Evolutionary conservation across 108 stramenopile species (phyloP), one percentile per base, ranked within the genome.

Genomic region (Skeletonema costatum): DNA sequence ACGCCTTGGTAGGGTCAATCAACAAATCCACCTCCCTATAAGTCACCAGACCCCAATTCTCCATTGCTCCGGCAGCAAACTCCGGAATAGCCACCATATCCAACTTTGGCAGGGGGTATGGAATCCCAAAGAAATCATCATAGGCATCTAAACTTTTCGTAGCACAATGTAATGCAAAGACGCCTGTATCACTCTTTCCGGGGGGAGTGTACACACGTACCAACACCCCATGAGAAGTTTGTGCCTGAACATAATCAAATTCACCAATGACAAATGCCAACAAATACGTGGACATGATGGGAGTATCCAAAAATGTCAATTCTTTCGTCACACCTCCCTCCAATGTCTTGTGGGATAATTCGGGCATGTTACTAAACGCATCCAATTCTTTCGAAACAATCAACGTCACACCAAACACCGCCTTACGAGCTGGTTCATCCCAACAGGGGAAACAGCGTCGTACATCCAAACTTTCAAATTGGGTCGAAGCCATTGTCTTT

Each of bases 381-480:
- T 92, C 88, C 65, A 98, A 77, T 21, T 90, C 70, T 48, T 75
- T 67, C 25, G 97, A 93, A 1, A 97, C 86, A 13, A 84, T 79
- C 68, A 97, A 73, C 0, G 97, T 92, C 25, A 98, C 80, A 21
- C 74, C 75, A 66, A 99, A 98, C 13, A 90, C 85, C 11, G 97
- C 97, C 86, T 99, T 99, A 60, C 92, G 88, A 32, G 91, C 88
- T 9, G 99, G 99, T 87, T 99, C 99, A 81, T 99, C 99, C 86
- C 97, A 95, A 80, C 99, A 98, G 33, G 98, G 98, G 78, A 99
- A 98, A 51, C 92, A 92, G 16, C 96, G 89, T 36, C 93, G 81
- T 5, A 25, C 29, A 32, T 99, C 98, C 63, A 98, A 74, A 31
- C 96, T 88, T 85, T 99, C 99, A 70, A 99, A 99, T 71, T 99